Evolutionary conservation across 495 filamentous ascomycete genomes (phyloP).

Genomic region (Stereocaulon alpinum): DNA sequence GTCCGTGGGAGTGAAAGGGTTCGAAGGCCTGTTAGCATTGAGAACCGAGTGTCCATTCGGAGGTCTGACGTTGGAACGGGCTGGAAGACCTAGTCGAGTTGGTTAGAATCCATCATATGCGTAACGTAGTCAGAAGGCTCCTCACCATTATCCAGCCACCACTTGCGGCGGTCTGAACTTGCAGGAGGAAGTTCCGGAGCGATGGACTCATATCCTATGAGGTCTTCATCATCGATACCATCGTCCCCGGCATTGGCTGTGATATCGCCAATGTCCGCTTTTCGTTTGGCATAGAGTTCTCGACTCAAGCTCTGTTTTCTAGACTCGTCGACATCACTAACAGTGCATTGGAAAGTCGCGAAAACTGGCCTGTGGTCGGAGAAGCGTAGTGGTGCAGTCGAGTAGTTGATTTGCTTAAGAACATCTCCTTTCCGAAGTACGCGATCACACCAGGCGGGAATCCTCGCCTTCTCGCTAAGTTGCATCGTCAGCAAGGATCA

Average conservation of each 20-base stretch:
- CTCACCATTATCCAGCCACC: constrained; percentile 77
- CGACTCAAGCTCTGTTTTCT: constrained; percentile 59
- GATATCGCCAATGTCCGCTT: constrained; percentile 43
- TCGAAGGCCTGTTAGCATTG: constrained; percentile 64
- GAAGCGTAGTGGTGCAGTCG: constrained; percentile 64
- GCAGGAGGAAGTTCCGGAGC: constrained; percentile 75
- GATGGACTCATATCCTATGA: constrained; percentile 62
- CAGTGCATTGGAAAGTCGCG: constrained; percentile 72
- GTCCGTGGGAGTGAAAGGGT: constrained; percentile 62
- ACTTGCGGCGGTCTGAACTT: constrained; percentile 80
- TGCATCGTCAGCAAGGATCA: background rate
- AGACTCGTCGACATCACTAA: constrained; percentile 66
- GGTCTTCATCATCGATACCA: constrained; percentile 63
- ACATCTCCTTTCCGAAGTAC: constrained; percentile 76
- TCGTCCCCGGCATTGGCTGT: constrained; percentile 36
- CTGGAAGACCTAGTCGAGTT: constrained; percentile 50
- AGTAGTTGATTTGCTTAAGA: constrained; percentile 72
- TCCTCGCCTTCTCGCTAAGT: constrained; percentile 74
- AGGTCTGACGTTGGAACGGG: constrained; percentile 57
- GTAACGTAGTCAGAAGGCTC: background rate
- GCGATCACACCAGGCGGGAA: constrained; percentile 96
- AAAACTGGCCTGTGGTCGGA: constrained; percentile 94
- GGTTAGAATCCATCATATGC: background rate
- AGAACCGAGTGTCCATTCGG: constrained; percentile 49
- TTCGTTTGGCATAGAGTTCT: constrained; percentile 60